Conservation (phyloP, 2,329 filamentous ascomycete species). For the Bisporella sp. region DNA sequence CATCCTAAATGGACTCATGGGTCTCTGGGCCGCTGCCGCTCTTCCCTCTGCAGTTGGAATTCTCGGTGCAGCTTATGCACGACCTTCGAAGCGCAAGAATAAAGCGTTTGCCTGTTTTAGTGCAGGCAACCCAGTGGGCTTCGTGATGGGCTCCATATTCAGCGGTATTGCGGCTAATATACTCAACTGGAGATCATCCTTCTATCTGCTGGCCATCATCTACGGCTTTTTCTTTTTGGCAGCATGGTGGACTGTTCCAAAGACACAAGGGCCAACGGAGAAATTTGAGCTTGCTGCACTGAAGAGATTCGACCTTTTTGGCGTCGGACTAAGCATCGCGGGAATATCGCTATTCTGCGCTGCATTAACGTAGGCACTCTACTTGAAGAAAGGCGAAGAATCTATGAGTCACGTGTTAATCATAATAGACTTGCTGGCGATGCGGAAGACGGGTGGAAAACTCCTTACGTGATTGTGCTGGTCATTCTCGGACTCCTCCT, state of each 20-base stretch:
- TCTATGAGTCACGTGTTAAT: constrained; percentile 1
- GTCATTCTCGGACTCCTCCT: constrained; percentile 51
- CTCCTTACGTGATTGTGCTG: constrained; percentile 54
- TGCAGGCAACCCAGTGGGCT: constrained; percentile 33
- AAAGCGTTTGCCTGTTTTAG: constrained; percentile 56
- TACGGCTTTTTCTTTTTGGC: constrained; percentile 52
- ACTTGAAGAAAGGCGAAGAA: constrained; percentile 22
- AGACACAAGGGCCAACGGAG: constrained; percentile 38
- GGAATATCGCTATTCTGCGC: constrained; percentile 41
- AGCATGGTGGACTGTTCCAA: constrained; percentile 54
- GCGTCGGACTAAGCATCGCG: constrained; percentile 52
- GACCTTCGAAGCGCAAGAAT: constrained; percentile 56
- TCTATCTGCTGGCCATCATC: constrained; percentile 58
- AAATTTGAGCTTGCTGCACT: constrained; percentile 29
- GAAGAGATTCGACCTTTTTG: constrained; percentile 53
- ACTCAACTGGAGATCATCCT: constrained; percentile 57
- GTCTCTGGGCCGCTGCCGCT: constrained; percentile 54
- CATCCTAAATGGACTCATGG: constrained; percentile 56
- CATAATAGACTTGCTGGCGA: constrained; percentile 28
- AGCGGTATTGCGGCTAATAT: constrained; percentile 55
- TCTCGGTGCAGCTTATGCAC: constrained; percentile 53
- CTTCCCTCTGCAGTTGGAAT: constrained; percentile 59
- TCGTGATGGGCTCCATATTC: constrained; percentile 35
- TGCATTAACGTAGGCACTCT: constrained; percentile 35
- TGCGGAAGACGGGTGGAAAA: constrained; percentile 48